These are phyloP conservation scores for Lactarius hatsudake DNA, from an alignment of 768 basidiomycete species.

Conservation along the genomic window DNA sequence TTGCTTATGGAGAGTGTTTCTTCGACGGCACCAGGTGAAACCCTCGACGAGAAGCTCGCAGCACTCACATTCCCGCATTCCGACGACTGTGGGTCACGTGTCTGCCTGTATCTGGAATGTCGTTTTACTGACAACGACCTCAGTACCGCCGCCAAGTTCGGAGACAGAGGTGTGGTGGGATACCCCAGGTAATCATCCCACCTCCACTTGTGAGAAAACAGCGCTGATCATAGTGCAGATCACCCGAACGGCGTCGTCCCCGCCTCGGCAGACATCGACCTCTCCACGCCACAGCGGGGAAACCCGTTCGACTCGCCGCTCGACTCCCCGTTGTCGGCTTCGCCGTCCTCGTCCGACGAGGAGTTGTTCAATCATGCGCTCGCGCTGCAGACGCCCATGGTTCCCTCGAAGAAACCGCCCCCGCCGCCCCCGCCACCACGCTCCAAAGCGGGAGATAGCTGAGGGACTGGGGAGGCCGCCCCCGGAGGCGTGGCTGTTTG, in stretches of 20 bases:
- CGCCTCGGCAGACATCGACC: conserved; percentile 38
- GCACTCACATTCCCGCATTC: conserved; percentile 49
- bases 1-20: conserved; percentile 63
- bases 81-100: conserved; percentile 42
- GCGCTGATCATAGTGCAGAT: conserved; percentile 37
- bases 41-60: conserved; percentile 68
- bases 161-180: conserved; percentile 82
- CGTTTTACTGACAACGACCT: conserved; percentile 9
- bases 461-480: neutral
- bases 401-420: conserved; percentile 36
- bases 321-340: conserved; percentile 66
- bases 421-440: conserved; percentile 32
- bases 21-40: conserved; percentile 62
- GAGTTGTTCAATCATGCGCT: conserved; percentile 73
- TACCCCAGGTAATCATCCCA: conserved; percentile 48
- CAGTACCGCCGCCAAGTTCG: conserved; percentile 85
- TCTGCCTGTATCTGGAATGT: no score
- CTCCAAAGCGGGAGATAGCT: conserved; percentile 15
- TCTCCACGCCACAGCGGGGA: conserved; percentile 26
- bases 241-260: conserved; percentile 56
- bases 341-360: conserved; percentile 82
- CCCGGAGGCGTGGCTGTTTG: neutral
- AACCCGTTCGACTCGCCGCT: conserved; percentile 77
- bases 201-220: neutral
- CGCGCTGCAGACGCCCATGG: conserved; percentile 66